Evolutionary conservation across 257 asterid genomes (phyloP).

Genomic region (Jacaranda mimosifolia): DNA sequence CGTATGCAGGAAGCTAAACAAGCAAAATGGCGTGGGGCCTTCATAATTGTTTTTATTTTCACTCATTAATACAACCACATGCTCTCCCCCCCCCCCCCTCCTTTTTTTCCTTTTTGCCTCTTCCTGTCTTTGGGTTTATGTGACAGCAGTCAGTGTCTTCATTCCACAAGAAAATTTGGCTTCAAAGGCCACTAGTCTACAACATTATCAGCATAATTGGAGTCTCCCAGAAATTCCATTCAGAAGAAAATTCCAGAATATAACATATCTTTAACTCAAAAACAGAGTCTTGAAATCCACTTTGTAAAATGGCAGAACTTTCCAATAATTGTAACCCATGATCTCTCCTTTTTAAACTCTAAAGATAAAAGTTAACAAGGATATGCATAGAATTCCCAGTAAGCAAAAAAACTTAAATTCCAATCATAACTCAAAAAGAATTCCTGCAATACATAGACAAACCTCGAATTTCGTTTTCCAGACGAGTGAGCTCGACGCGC

Average conservation of each 20-base stretch:
- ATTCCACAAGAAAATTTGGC: conserved; percentile 24
- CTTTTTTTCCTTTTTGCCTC: neutral
- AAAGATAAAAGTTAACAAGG: neutral
- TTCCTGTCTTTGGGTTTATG: conserved; percentile 15
- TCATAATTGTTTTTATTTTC: conserved; percentile 27
- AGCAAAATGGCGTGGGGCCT: conserved; percentile 32
- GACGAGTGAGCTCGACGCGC: conserved; percentile 72
- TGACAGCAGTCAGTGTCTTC: conserved; percentile 26
- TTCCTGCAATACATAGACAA: neutral
- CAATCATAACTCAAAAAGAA: neutral
- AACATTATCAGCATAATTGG: conserved; percentile 12
- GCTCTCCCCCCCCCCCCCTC: no score
- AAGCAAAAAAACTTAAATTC: neutral
- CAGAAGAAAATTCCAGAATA: no score
- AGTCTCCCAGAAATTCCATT: conserved; percentile 11
- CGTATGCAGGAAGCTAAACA: conserved; percentile 24
- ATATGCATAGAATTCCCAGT: neutral
- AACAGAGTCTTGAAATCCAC: neutral
- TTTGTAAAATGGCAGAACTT: neutral
- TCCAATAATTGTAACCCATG: neutral
- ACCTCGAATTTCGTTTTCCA: conserved; percentile 72
- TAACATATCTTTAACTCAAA: neutral
- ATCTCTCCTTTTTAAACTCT: neutral
- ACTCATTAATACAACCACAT: conserved; percentile 32
- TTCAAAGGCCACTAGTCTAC: conserved; percentile 15